Evolutionary conservation across 2,329 filamentous ascomycete species (phyloP), one percentile per base, ranked within the genome.

Genomic region (Beauveria rudraprayagi): DNA sequence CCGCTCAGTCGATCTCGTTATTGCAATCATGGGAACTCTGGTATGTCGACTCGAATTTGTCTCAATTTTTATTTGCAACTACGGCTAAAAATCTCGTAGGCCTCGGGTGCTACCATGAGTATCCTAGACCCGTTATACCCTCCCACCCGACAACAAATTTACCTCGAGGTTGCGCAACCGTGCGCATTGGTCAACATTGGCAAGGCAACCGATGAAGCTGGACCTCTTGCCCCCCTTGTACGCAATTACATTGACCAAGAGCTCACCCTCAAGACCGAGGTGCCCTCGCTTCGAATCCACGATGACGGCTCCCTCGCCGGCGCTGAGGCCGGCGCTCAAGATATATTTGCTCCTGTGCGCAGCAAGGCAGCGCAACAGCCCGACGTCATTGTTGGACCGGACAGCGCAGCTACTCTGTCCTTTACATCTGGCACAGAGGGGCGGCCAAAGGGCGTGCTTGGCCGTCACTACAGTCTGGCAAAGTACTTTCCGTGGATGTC

Each of bases 401-500:
- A 97, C 72, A 91, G 88, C 17, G 88, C 81, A 7, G 88, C 89
- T 1, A 96, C 89, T 0, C 77, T 96, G 1, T 83, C 79, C 30
- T 92, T 90, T 71, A 92, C 89, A 1, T 85, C 80, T 7, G 91
- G 92, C 5, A 84, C 80, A 1, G 90, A 95, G 75, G 91, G 90
- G 51, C 80, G 83, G 65, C 92, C 91, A 40, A 96, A 96, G 64
- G 91, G 91, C 66, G 93, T 97, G 14, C 82, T 86, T 61, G 92
- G 93, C 1, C 83, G 93, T 16, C 93, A 97, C 74, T 97, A 89
- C 76, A 89, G 85, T 56, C 78, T 97, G 63, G 84, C 91, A 1
- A 87, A 89, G 68, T 97, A 96, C 76, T 95, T 93, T 70, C 85
- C 87, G 22, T 97, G 92, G 92, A 97, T 97, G 93, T 85, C 91